phyloP scores from a whole-genome alignment of 129 eudicot species.

The Ambrosia artemisiifolia region DNA sequence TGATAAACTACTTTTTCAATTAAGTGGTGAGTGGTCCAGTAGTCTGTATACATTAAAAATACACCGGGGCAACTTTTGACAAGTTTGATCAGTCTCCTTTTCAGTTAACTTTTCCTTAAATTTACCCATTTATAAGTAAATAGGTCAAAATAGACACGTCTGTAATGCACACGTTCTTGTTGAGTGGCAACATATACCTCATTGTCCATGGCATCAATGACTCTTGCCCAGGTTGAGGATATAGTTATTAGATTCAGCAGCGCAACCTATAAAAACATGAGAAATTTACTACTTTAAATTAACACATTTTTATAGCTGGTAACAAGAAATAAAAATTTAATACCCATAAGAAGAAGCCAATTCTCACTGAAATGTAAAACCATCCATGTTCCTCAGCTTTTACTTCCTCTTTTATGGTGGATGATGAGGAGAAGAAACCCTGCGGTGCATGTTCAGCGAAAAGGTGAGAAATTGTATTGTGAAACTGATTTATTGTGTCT shows the following conservation, averaged over 20 bases:
- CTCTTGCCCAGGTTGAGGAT: constrained; percentile 97
- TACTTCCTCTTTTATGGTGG: constrained; percentile 49
- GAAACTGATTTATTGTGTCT: constrained; percentile 10
- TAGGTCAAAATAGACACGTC: neutral
- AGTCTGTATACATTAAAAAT: neutral
- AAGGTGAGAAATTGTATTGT: constrained; percentile 16
- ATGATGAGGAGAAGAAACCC: constrained; percentile 40
- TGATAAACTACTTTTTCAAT: neutral
- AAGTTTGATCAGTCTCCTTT: neutral
- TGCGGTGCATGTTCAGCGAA: constrained; percentile 14
- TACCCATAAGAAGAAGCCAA: constrained; percentile 91
- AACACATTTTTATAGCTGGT: neutral
- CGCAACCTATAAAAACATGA: constrained; percentile 56
- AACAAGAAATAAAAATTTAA: constrained; percentile 10
- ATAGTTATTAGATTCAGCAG: constrained; percentile 83
- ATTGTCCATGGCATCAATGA: constrained; percentile 90
- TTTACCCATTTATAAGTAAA: neutral
- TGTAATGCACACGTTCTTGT: neutral
- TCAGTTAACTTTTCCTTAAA: neutral
- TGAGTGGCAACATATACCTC: constrained; percentile 55
- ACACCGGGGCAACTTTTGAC: neutral
- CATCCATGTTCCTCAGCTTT: constrained; percentile 60
- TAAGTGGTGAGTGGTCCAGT: neutral
- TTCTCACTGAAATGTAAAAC: constrained; percentile 79
- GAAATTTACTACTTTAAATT: neutral